Conservation (phyloP, 1,284 basidiomycete species). For the Trichosporon asahii region DNA sequence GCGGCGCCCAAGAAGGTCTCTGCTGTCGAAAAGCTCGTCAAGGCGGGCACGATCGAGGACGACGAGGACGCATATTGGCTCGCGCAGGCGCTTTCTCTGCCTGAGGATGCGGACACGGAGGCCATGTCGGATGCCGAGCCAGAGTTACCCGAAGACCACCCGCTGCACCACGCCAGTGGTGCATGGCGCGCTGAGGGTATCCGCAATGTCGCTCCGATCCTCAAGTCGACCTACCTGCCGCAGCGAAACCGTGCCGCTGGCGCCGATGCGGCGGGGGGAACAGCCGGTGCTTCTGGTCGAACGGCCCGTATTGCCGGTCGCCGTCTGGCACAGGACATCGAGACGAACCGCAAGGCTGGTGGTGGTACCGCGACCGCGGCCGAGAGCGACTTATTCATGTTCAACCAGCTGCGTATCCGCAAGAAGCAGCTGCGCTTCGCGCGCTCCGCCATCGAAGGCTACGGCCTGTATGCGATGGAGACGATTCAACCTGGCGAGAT, state of each 20-base stretch:
- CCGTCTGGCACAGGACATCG: constrained; percentile 85
- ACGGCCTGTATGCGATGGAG: constrained; percentile 95
- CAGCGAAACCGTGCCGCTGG: constrained; percentile 59
- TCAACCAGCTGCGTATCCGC: constrained; percentile 94
- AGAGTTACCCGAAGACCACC: constrained; percentile 32
- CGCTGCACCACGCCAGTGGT: constrained; percentile 36
- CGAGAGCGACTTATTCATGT: constrained; percentile 68
- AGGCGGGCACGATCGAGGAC: constrained; percentile 65
- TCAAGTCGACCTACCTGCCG: constrained; percentile 80
- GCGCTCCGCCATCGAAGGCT: constrained; percentile 94
- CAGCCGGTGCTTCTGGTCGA: constrained; percentile 65
- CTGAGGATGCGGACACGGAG: constrained; percentile 45
- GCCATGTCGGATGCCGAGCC: constrained; percentile 32
- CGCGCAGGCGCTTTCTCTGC: constrained; percentile 59
- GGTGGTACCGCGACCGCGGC: constrained; percentile 19
- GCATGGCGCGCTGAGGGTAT: constrained; percentile 77
- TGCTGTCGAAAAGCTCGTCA: constrained; percentile 40
- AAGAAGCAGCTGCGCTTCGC: constrained; percentile 98
- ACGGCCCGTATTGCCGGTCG: constrained; percentile 94
- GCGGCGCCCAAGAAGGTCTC: constrained; percentile 26
- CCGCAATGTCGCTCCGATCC: constrained; percentile 86
- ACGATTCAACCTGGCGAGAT: constrained; percentile 91
- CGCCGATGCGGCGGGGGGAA: constrained; percentile 36
- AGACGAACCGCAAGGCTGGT: constrained; percentile 71
- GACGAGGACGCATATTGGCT: constrained; percentile 90